Evolutionary conservation across 2,329 filamentous ascomycete genomes (phyloP), one percentile per base, ranked within the genome.

Genomic region (Paraphaeosphaeria sporulosa): DNA sequence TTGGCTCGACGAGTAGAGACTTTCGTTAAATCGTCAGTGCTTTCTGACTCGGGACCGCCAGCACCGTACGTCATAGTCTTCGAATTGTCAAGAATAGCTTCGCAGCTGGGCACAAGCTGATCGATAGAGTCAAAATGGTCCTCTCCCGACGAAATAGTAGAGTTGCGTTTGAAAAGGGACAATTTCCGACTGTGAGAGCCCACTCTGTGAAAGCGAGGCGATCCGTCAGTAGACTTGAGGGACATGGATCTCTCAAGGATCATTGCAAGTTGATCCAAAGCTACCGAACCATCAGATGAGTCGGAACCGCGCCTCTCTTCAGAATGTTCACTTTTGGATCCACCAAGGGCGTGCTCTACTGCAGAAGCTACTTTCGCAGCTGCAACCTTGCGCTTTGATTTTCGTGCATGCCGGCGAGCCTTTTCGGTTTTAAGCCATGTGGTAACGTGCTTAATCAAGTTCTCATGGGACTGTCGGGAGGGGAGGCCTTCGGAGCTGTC

Each of bases 341-440:
- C 48, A 13, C 55, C 57, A 2, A 57, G 47, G 38, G 47, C 44
- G 46, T 36, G 25, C 10, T 64, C 52, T 15, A 60, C 55, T 19
- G 49, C 51, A 49, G 62, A 76, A 72, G 82, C 64, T 36, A 80
- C 74, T 73, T 85, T 87, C 51, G 82, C 82, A 9, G 81, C 76
- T 34, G 84, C 76, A 43, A 84, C 84, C 71, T 76, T 81, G 70
- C 76, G 78, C 72, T 84, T 71, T 23, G 81, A 77, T 71, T 84
- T 87, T 53, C 84, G 83, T 10, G 83, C 78, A 42, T 85, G 84
- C 68, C 88, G 87, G 76, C 90, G 91, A 34, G 83, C 79, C 72
- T 89, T 90, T 78, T 97, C 93, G 52, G 89, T 86, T 68, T 94
- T 88, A 42, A 97, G 81, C 94, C 94, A 98, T 65, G 92, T 88